A percentile compares a stretch with the other conserved stretches of the same genome.
Evolutionary conservation across 345 rosid genomes (phyloP).

Genomic region (Abelmoschus esculentus): DNA sequence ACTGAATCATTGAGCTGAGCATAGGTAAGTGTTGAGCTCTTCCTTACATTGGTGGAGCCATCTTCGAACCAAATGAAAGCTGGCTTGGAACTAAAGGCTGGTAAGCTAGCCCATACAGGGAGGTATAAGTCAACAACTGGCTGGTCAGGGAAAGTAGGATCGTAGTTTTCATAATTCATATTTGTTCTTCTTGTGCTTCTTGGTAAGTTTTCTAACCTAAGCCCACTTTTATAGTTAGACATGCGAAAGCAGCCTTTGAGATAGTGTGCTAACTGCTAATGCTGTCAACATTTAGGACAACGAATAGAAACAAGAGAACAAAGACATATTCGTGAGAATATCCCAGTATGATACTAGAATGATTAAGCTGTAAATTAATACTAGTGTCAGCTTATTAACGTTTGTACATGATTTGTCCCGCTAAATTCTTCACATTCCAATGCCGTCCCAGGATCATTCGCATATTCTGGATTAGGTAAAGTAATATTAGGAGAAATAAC

Average conservation of each 20-base stretch:
- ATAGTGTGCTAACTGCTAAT: neutral
- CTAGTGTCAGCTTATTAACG: neutral
- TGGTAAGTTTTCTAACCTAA: neutral
- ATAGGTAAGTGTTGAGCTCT: constrained; percentile 14
- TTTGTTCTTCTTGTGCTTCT: neutral
- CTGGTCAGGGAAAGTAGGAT: constrained; percentile 50
- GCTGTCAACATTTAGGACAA: constrained; percentile 1
- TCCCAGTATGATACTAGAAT: constrained; percentile 9
- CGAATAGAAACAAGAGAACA: constrained; percentile 6
- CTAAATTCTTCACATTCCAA: neutral
- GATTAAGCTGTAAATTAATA: neutral
- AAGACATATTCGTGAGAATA: constrained; percentile 24
- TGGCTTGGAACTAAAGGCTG: constrained; percentile 33
- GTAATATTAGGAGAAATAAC: too few species aligned
- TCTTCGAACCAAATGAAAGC: constrained; percentile 9
- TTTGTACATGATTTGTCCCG: neutral
- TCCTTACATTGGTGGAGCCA: neutral
- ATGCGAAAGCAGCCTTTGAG: neutral
- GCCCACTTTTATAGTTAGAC: constrained; percentile 2
- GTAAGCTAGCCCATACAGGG: constrained; percentile 41
- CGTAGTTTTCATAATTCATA: constrained; percentile 51
- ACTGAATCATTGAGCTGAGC: constrained; percentile 39
- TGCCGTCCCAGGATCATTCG: too few species aligned
- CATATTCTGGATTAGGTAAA: too few species aligned
- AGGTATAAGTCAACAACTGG: constrained; percentile 55